phyloP scores from a whole-genome alignment of 2,329 filamentous ascomycete genomes.

The Fusarium armeniacum region DNA sequence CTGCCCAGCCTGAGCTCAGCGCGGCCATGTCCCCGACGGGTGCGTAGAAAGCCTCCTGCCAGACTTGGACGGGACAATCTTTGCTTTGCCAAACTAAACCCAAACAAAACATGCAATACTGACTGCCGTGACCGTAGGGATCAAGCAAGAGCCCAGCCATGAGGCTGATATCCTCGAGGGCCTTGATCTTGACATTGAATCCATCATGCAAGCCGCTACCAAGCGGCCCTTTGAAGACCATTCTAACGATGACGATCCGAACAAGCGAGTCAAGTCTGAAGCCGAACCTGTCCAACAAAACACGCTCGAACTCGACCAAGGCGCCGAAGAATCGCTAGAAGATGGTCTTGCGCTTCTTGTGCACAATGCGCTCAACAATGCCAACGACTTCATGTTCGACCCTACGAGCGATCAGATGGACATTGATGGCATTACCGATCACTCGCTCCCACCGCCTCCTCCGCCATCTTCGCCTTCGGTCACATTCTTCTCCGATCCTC shows the following conservation, averaged over 20 bases:
- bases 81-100: conserved; percentile 13
- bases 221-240: conserved; percentile 57
- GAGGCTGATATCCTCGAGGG: conserved; percentile 55
- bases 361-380: conserved; percentile 59
- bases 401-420: conserved; percentile 54
- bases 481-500: conserved; percentile 55
- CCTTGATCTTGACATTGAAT: conserved; percentile 54
- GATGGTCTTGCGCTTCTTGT: conserved; percentile 57
- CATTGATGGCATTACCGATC: conserved; percentile 53
- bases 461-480: conserved; percentile 48
- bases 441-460: conserved; percentile 40
- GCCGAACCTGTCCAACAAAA: conserved; percentile 36
- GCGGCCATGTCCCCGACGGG: conserved; percentile 54
- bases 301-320: conserved; percentile 41
- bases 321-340: conserved; percentile 52
- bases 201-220: conserved; percentile 55
- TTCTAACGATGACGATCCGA: conserved; percentile 48
- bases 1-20: conserved; percentile 56
- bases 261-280: conserved; percentile 56
- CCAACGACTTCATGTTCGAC: conserved; percentile 56
- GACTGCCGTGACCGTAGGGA: conserved; percentile 51
- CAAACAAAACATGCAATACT: conserved; percentile 39
- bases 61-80: conserved; percentile 23
- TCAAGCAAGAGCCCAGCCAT: conserved; percentile 59
- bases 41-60: conserved; percentile 49